Conservation (phyloP, 2,329 filamentous ascomycete genomes). For the Trichoderma pleuroti region DNA sequence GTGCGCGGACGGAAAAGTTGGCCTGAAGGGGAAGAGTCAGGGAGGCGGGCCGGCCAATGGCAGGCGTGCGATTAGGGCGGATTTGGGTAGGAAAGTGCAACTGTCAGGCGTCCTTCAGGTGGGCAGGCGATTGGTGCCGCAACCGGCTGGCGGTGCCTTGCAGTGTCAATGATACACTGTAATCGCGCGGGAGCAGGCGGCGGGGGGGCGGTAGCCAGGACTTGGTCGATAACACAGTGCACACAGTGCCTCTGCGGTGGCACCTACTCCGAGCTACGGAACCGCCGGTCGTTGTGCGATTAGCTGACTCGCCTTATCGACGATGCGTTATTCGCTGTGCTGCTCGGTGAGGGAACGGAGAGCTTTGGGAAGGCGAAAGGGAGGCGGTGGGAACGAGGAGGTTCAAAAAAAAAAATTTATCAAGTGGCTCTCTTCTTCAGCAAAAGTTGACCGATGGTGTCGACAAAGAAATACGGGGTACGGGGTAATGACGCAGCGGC, state of each 20-base stretch:
- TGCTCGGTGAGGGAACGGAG: neutral
- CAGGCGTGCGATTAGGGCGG: constrained; percentile 13
- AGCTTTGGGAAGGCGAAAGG: neutral
- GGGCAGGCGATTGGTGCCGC: constrained; percentile 6
- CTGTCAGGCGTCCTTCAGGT: constrained; percentile 11
- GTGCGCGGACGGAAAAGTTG: neutral
- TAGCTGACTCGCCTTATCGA: constrained; percentile 9
- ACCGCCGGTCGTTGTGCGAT: neutral
- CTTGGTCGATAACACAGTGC: constrained; percentile 6
- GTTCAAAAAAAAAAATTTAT: neutral
- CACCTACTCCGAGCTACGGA: constrained; percentile 12
- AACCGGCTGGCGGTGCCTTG: constrained; percentile 16
- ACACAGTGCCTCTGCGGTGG: constrained; percentile 6
- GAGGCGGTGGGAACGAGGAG: neutral
- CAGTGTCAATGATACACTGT: neutral
- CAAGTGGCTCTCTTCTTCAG: neutral
- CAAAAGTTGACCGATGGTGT: neutral
- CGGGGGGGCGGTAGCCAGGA: neutral
- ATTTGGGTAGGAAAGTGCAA: neutral
- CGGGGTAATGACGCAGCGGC: constrained; percentile 7
- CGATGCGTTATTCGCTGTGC: neutral
- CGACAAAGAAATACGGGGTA: neutral
- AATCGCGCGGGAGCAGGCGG: neutral
- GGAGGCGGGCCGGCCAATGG: constrained; percentile 1
- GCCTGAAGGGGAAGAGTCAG: constrained; percentile 2